Conservation (phyloP, 1,284 basidiomycete genomes). For the Phellinidium pouzarii region DNA sequence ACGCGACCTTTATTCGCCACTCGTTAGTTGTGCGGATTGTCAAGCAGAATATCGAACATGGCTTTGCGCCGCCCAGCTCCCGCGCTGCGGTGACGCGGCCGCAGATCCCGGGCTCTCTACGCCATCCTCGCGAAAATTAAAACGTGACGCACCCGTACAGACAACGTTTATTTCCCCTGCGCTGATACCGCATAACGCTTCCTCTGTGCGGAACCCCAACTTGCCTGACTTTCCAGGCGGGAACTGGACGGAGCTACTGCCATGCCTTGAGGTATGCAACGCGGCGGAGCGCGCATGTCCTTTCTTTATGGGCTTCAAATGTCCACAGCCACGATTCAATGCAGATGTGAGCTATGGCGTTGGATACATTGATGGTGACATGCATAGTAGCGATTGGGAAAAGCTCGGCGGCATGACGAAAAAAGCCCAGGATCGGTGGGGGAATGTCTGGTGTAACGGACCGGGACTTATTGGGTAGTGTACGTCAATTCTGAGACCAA, state of each 20-base stretch:
- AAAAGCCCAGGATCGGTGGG: conserved; percentile 57
- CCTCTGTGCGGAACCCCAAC: conserved; percentile 38
- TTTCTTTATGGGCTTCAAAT: conserved; percentile 62
- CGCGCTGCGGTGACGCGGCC: conserved; percentile 57
- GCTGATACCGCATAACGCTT: conserved; percentile 34
- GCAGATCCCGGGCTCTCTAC: conserved; percentile 24
- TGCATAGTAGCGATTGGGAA: conserved; percentile 24
- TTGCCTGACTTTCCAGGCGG: conserved; percentile 37
- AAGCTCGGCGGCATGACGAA: conserved; percentile 45
- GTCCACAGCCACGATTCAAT: conserved; percentile 58
- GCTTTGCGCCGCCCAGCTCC: conserved; percentile 69
- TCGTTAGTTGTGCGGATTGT: conserved; percentile 74
- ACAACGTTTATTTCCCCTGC: conserved; percentile 31
- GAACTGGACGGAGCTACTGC: conserved; percentile 56
- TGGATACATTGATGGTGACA: conserved; percentile 55
- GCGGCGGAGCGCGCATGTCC: conserved; percentile 74
- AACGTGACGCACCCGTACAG: conserved; percentile 3
- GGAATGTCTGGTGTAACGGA: conserved; percentile 68
- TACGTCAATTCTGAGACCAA: not conserved
- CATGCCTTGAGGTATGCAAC: conserved; percentile 74
- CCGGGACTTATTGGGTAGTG: conserved; percentile 6
- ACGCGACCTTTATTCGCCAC: conserved; percentile 72
- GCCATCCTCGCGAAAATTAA: conserved; percentile 24
- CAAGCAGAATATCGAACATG: conserved; percentile 69
- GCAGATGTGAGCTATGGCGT: conserved; percentile 70